Percentiles rank a stretch among this genome's conserved stretches.
Evolutionary conservation across 208 protist species (phyloP).

Genomic region (Crithidia brevicula): DNA sequence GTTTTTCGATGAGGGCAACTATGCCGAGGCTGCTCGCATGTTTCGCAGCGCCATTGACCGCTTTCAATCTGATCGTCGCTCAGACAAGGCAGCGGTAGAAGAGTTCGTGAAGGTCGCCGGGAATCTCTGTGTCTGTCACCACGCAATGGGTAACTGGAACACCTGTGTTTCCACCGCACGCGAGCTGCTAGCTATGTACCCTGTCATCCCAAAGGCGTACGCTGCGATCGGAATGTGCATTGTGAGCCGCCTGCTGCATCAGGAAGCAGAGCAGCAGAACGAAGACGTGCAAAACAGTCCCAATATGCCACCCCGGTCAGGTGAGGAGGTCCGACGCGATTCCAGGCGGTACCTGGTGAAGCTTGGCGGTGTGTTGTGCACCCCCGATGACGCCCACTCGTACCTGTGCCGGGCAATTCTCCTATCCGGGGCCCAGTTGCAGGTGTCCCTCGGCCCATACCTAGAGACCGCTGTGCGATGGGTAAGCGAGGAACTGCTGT

Average conservation of each 20-base stretch:
- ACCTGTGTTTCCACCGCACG: constrained; percentile 38
- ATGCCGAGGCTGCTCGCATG: constrained; percentile 22
- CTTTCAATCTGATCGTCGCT: constrained; percentile 35
- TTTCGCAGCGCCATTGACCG: constrained; percentile 38
- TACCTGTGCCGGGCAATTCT: constrained; percentile 47
- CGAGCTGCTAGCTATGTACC: constrained; percentile 47
- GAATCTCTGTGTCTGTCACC: constrained; percentile 44
- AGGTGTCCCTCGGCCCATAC: constrained; percentile 43
- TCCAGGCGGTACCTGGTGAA: constrained; percentile 40
- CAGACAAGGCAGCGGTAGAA: constrained; percentile 32
- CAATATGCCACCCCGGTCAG: constrained; percentile 13
- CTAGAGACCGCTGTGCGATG: constrained; percentile 37
- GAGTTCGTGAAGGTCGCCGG: constrained; percentile 56
- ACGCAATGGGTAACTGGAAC: constrained; percentile 33
- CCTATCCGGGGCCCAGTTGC: constrained; percentile 35
- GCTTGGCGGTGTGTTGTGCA: constrained; percentile 42
- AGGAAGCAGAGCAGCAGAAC: constrained; percentile 33
- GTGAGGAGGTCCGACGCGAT: constrained; percentile 40
- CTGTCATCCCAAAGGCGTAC: constrained; percentile 56
- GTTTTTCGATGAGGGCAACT: constrained; percentile 28
- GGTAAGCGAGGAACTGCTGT: constrained; percentile 54
- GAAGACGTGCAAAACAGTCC: constrained; percentile 7
- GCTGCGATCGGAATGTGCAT: constrained; percentile 62
- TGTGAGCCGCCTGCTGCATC: constrained; percentile 32
- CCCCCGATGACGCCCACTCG: constrained; percentile 50